Conservation (phyloP, 2,329 filamentous ascomycete genomes). For the Sporothrix mexicana region DNA sequence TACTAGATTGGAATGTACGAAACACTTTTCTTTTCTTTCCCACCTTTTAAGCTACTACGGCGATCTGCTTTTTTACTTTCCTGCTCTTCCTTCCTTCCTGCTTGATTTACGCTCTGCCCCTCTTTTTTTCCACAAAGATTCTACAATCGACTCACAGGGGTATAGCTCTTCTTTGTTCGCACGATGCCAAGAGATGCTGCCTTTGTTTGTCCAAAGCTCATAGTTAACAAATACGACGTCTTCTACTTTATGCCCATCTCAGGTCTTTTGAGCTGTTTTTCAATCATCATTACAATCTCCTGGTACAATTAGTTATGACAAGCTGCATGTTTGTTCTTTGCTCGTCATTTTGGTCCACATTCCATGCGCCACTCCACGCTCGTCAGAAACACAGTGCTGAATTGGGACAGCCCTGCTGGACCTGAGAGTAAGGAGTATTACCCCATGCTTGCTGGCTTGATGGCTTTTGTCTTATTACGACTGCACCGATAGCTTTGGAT, state of each 20-base stretch:
- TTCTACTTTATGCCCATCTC: too few relatives aligned
- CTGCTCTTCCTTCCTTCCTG: not conserved
- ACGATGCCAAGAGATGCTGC: not conserved
- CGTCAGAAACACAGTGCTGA: constrained; percentile 1
- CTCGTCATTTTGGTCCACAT: not conserved
- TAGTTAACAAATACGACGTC: not conserved
- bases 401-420: not conserved
- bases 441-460: not conserved
- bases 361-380: not conserved
- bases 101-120: not conserved
- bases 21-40: not conserved
- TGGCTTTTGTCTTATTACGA: not conserved
- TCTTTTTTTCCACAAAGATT: not conserved
- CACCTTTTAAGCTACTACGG: too few relatives aligned
- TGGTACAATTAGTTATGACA: not conserved
- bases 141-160: not conserved
- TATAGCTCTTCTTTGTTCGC: constrained; percentile 7
- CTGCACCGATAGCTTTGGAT: too few relatives aligned
- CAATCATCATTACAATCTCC: too few relatives aligned
- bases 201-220: not conserved
- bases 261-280: too few relatives aligned
- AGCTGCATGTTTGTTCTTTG: not conserved
- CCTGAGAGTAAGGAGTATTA: not conserved
- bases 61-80: too few relatives aligned
- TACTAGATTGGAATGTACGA: constrained; percentile 10